Evolutionary conservation across 768 basidiomycete genomes (phyloP).

Genomic region (Mycena belliarum): DNA sequence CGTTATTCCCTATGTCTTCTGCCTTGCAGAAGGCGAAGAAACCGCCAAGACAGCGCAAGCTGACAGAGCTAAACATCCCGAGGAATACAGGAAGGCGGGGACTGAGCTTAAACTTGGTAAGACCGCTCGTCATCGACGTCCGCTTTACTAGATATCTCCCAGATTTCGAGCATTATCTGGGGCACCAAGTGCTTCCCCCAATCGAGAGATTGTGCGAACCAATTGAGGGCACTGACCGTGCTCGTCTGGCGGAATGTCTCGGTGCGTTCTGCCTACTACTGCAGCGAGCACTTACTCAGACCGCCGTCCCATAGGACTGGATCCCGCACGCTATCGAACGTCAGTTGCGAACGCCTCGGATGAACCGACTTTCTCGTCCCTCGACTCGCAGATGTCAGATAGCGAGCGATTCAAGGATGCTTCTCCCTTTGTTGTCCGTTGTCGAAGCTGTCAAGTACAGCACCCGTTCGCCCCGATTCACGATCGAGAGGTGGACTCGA

Average conservation of each 20-base stretch:
- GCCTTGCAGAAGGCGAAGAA: slow-evolving; percentile 73
- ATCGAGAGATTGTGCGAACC: slow-evolving; percentile 94
- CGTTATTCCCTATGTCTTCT: slow-evolving; percentile 96
- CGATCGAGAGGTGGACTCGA: slow-evolving; percentile 53
- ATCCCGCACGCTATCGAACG: slow-evolving; percentile 57
- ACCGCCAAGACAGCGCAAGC: slow-evolving; percentile 77
- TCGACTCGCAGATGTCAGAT: slow-evolving; percentile 91
- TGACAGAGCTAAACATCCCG: slow-evolving; percentile 90
- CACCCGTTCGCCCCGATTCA: slow-evolving; percentile 59
- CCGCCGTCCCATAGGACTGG: slow-evolving; percentile 47
- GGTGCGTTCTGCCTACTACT: slow-evolving; percentile 50
- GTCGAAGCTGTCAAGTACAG: slow-evolving; percentile 69
- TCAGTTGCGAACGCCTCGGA: slow-evolving; percentile 43
- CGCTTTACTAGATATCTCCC: slow-evolving; percentile 3
- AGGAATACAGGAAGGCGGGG: slow-evolving; percentile 77
- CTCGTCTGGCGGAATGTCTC: slow-evolving; percentile 92
- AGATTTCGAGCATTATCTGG: slow-evolving; percentile 93
- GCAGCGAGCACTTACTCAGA: background rate
- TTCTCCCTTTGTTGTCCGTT: slow-evolving; percentile 70
- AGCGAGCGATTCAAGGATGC: slow-evolving; percentile 82
- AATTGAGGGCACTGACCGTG: slow-evolving; percentile 92
- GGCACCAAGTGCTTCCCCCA: slow-evolving; percentile 90
- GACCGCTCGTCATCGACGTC: background rate
- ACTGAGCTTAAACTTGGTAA: slow-evolving; percentile 73
- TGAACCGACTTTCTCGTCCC: slow-evolving; percentile 70